phyloP scores from a whole-genome alignment of 495 filamentous ascomycete genomes.

The Monascus purpureus region DNA sequence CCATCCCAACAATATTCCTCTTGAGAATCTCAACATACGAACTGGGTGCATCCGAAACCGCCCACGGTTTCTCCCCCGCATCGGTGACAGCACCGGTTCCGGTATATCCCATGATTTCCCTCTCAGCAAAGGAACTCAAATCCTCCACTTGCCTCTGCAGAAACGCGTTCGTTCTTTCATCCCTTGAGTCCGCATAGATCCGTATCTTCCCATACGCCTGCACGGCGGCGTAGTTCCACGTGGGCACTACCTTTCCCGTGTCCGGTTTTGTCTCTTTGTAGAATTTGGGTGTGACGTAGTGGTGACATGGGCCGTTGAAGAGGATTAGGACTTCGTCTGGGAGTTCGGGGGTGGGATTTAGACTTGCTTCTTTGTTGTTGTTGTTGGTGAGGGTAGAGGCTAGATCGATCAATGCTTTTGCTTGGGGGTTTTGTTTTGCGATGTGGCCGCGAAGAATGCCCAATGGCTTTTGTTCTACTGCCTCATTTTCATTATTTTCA shows the following conservation, averaged over 20 bases:
- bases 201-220: slow-evolving; percentile 39
- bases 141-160: slow-evolving; percentile 32
- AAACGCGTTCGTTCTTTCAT: slow-evolving; percentile 21
- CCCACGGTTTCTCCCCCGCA: slow-evolving; percentile 19
- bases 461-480: slow-evolving; percentile 14
- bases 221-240: slow-evolving; percentile 47
- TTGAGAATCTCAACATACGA: slow-evolving; percentile 32
- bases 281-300: slow-evolving; percentile 48
- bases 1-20: slow-evolving; percentile 41
- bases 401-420: slow-evolving; percentile 38
- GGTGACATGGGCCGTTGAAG: slow-evolving; percentile 35
- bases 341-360: slow-evolving; percentile 5
- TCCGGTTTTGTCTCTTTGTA: slow-evolving; percentile 42
- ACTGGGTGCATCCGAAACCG: slow-evolving; percentile 34
- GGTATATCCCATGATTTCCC: slow-evolving; percentile 33
- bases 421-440: slow-evolving; percentile 40
- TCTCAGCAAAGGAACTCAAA: slow-evolving; percentile 30
- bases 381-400: slow-evolving; percentile 10
- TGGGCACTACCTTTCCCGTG: slow-evolving; percentile 45
- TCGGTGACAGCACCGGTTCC: too few relatives aligned
- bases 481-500: too few relatives aligned
- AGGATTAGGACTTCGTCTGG: slow-evolving; percentile 29
- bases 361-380: too few relatives aligned
- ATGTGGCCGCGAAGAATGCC: slow-evolving; percentile 39
- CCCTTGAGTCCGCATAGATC: slow-evolving; percentile 28